phyloP scores from a whole-genome alignment of 257 asterid species.

The Solanum infundibuliforme region DNA sequence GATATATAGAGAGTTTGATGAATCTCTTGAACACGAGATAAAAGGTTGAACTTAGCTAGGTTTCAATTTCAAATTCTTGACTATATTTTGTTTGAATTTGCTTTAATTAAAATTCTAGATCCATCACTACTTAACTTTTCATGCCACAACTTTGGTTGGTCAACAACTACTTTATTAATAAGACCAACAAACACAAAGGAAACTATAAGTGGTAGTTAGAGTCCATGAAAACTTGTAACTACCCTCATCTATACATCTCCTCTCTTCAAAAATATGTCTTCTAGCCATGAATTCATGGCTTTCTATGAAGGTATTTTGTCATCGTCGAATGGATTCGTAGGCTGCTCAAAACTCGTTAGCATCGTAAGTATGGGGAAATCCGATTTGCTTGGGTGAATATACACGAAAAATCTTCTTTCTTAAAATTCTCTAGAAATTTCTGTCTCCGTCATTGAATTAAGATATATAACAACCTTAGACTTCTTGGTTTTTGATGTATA shows the following conservation, averaged over 20 bases:
- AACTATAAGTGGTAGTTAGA: background rate
- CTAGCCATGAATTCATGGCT: background rate
- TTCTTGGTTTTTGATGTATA: too few relatives aligned
- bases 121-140: rapidly evolving
- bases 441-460: too few relatives aligned
- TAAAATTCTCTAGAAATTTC: too few relatives aligned
- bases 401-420: too few relatives aligned
- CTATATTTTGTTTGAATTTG: background rate
- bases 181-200: background rate
- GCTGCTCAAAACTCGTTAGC: background rate
- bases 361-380: too few relatives aligned
- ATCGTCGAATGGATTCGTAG: too few relatives aligned
- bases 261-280: background rate
- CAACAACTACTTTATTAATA: background rate
- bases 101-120: too few relatives aligned
- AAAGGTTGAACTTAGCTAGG: background rate
- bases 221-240: background rate
- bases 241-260: background rate
- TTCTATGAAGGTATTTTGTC: background rate
- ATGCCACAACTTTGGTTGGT: background rate
- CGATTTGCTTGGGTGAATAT: background rate
- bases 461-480: background rate
- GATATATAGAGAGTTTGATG: background rate
- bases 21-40: background rate
- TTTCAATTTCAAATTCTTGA: too few relatives aligned